These are phyloP conservation scores for Chrysochromulina tobinii DNA, from an alignment of 78 protist species.

Conservation along the genomic window DNA sequence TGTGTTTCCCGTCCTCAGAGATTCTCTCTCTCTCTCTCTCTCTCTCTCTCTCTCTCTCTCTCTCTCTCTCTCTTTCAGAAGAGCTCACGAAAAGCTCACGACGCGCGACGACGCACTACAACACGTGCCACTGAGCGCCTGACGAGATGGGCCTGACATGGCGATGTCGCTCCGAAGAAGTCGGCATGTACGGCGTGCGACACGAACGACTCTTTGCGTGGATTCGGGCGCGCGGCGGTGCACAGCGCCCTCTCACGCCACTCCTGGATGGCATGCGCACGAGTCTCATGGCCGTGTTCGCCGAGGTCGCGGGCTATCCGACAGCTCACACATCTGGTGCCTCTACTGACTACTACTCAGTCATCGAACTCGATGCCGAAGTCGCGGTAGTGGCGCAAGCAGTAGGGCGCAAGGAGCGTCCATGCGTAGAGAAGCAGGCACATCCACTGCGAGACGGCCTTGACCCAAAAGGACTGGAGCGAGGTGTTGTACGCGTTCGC, in stretches of 20 bases:
- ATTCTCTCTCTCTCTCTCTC: too few species aligned
- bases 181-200: too few species aligned
- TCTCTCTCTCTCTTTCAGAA: too few species aligned
- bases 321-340: neutral
- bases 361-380: conserved; percentile 31
- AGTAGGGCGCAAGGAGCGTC: conserved; percentile 37
- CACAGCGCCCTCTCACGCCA: too few species aligned
- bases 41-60: too few species aligned
- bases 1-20: too few species aligned
- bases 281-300: neutral
- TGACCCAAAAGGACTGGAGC: conserved; percentile 21
- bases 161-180: too few species aligned
- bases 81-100: too few species aligned
- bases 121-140: too few species aligned
- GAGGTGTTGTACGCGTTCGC: neutral
- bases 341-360: neutral
- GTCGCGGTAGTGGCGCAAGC: conserved; percentile 23
- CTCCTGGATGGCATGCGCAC: neutral
- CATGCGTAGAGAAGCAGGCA: conserved; percentile 24
- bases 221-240: neutral
- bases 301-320: too few species aligned
- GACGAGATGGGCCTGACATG: too few species aligned
- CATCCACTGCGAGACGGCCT: conserved; percentile 40
- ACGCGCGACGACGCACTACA: too few species aligned
- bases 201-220: neutral